Percentiles rank a stretch among this genome's conserved stretches.
Conservation (phyloP, 75 land plant species). For the Selaginella tamariscina region DNA sequence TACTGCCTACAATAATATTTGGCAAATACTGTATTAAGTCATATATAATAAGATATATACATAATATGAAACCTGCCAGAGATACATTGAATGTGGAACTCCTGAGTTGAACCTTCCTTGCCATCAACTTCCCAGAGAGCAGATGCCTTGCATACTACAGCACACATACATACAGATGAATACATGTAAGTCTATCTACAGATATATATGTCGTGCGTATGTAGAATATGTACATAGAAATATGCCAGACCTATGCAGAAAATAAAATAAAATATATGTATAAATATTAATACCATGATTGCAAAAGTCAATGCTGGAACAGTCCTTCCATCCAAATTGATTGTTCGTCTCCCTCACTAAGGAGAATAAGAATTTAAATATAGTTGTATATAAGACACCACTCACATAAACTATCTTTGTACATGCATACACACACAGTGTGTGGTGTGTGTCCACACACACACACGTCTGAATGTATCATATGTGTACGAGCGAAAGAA, state of each 20-base stretch:
- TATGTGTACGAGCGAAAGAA: no score
- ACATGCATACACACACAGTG: no score
- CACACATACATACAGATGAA: neutral
- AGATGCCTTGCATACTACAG: constrained; percentile 30
- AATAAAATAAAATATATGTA: neutral
- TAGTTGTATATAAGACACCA: no score
- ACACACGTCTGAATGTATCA: no score
- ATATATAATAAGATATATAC: neutral
- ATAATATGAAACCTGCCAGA: neutral
- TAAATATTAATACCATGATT: constrained; percentile 57
- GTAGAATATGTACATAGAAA: constrained; percentile 1
- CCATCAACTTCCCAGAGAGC: constrained; percentile 89
- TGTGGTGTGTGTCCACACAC: no score
- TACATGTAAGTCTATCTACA: neutral
- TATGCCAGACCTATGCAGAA: neutral
- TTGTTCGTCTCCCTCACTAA: neutral
- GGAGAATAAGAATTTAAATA: neutral
- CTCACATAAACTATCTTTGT: no score
- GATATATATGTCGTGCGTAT: neutral
- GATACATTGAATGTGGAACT: constrained; percentile 74
- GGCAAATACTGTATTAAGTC: neutral
- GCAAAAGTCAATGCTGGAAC: constrained; percentile 93
- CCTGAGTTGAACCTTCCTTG: constrained; percentile 53
- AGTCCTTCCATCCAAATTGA: constrained; percentile 86
- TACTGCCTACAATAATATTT: neutral